Evolutionary conservation across 495 filamentous ascomycete species (phyloP), one percentile per base, ranked within the genome.

Genomic region (Bacidia rubella): DNA sequence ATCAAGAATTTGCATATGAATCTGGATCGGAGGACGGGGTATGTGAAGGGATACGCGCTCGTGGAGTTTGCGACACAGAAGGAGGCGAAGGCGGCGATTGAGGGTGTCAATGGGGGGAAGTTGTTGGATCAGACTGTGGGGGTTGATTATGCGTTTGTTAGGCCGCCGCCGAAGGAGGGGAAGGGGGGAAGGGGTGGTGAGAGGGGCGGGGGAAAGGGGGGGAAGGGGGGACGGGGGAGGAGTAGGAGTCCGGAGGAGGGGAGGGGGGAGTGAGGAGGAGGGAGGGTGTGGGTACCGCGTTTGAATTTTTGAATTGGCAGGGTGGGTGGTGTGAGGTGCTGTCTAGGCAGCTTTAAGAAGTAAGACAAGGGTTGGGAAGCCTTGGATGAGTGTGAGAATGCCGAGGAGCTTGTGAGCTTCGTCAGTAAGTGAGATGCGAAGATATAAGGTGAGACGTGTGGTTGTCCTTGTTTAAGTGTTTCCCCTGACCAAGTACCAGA

Each of bases 1-100:
- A 95, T 99, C 63, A 93, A 95, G 79, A 97, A 97, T 64, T 70
- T 97, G 65, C 90, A 92, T 60, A 66, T 99, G 63, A 96, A 95
- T 63, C 72, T 99, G 51, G 93, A 99, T 68, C 79, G 93, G 43
- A 76, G 93, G 63, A 95, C 87, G 21, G 93, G 93, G 66, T 99
- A 97, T 63, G 93, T 96, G 55, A 99, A 97, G 86, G 92, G 89
- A 57, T 96, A 96, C 66, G 87, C 84, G 15, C 73, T 96, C 58
- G 92, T 96, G 62, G 89, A 96, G 72, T 96, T 90, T 68, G 74
- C 87, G 2, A 96, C 90, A 17, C 76, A 92, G 19, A 75, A 81
- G 56, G 88, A 95, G 65, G 92, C 90, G 20, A 76, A 79, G 47
- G 85, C 82, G 29, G 90, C 90, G 44, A 90, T 96, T 62, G 84